A percentile compares a stretch with the other conserved stretches of the same genome.
These are phyloP conservation scores for Paramarasmius palmivorus DNA, from an alignment of 1,284 basidiomycete genomes.

Conservation along the genomic window DNA sequence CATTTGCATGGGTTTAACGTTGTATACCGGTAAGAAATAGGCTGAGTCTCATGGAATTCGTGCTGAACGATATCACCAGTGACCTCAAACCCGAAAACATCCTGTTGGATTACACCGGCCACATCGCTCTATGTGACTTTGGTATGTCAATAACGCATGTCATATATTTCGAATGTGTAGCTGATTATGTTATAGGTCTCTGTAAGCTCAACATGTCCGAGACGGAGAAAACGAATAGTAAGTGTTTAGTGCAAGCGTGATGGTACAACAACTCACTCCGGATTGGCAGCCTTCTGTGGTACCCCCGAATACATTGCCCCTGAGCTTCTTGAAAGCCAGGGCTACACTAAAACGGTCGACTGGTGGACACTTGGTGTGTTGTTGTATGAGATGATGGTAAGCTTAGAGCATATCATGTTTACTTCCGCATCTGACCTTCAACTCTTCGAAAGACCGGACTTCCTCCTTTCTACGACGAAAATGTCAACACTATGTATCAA, in stretches of 20 bases:
- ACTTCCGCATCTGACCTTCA: too few relatives aligned
- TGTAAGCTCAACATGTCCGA: slow-evolving; percentile 99
- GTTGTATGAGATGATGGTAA: slow-evolving; percentile 96
- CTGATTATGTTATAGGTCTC: slow-evolving; percentile 51
- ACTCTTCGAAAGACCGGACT: slow-evolving; percentile 91
- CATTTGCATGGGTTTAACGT: slow-evolving; percentile 98
- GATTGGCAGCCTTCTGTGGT: slow-evolving; percentile 87
- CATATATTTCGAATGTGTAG: not conserved
- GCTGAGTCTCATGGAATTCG: too few relatives aligned
- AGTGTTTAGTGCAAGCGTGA: slow-evolving; percentile 27
- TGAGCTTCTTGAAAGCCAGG: slow-evolving; percentile 93
- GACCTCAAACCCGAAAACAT: slow-evolving; percentile 99
- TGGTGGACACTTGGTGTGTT: slow-evolving; percentile 99
- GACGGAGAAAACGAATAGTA: slow-evolving; percentile 96
- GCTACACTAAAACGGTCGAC: slow-evolving; percentile 98
- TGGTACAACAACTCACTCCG: slow-evolving; percentile 12
- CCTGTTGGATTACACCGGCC: slow-evolving; percentile 94
- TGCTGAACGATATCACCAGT: slow-evolving; percentile 35
- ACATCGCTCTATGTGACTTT: slow-evolving; percentile 98
- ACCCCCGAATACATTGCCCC: slow-evolving; percentile 98
- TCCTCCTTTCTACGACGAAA: slow-evolving; percentile 98
- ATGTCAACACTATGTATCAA: slow-evolving; percentile 98
- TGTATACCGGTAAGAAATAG: slow-evolving; percentile 92
- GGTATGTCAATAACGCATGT: slow-evolving; percentile 42
- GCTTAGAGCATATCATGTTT: slow-evolving; percentile 12